Base-by-base conservation (phyloP, 805 yeast species). In the Starmerella vitae region DNA sequence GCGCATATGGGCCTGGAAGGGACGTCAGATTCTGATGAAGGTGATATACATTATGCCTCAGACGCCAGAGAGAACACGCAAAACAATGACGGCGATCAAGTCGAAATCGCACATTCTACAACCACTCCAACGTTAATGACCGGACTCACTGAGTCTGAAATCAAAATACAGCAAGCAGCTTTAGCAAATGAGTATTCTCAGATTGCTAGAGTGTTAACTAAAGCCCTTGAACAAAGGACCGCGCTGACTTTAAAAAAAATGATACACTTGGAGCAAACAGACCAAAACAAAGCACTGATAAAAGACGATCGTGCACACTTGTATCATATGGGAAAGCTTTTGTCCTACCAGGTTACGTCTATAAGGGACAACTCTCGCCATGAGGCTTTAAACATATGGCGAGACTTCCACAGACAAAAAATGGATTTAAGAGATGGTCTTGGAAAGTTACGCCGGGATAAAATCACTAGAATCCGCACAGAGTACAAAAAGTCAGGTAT, bases 401-500 rank as follows among this genome's bases (percentile, higher is more conserved):
- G 55, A 19, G 56, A 59, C 39, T 59, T 51, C 43, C 24, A 43
- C 44, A 48, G 53, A 27, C 48, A 44, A 18, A 49, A 48, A 34
- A 43, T 31, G 27, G 53, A 48, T 17, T 47, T 59, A 22, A 46
- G 54, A 17, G 49, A 46, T 42, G 33, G 44, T 15, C 28, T 54
- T 43, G 47, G 50, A 33, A 28, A 37, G 14, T 34, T 49, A 22
- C 34, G 48, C 24, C 42, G 41, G 34, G 45, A 41, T 29, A 42
- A 50, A 37, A 40, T 58, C 33, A 36, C 50, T 19, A 38, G 44
- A 19, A 42, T 57, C 28, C 51, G 47, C 43, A 44, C 37, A 19
- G 61, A 57, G 39, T 47, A 45, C 34, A 43, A 44, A 20, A 30
- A 42, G 18, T 34, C 39, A 32, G 31, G 39, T 30, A 21, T 34